phyloP scores from a whole-genome alignment of 345 rosid genomes.

The Xanthoceras sorbifolium region DNA sequence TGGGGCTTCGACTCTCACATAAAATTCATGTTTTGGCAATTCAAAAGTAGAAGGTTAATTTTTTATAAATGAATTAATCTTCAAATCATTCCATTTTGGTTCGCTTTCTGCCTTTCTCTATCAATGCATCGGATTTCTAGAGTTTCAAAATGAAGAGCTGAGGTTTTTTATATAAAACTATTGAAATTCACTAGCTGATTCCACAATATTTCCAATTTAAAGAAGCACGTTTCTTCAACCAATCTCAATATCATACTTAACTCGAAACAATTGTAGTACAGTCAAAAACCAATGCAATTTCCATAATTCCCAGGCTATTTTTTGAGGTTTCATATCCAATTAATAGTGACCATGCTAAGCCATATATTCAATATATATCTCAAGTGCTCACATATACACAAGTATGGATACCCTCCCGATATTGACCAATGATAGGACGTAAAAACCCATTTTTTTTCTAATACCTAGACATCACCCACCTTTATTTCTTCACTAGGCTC shows the following conservation, averaged over 20 bases:
- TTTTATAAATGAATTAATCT: not conserved
- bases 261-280: not conserved
- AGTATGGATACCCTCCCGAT: not conserved
- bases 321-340: not conserved
- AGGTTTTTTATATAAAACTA: not conserved
- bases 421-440: not conserved
- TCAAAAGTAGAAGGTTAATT: not conserved
- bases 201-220: not conserved
- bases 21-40: too few relatives aligned
- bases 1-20: not conserved
- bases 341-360: not conserved
- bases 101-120: not conserved
- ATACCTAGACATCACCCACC: too few relatives aligned
- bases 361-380: not conserved
- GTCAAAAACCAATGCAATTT: not conserved
- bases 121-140: not conserved
- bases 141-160: not conserved
- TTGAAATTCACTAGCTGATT: not conserved
- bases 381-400: not conserved
- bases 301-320: too few relatives aligned
- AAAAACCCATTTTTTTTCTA: too few relatives aligned
- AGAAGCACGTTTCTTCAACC: not conserved
- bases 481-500: too few relatives aligned
- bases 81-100: not conserved
- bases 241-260: not conserved